These are phyloP conservation scores for Gastrolobium villosum DNA, from an alignment of 306 rosid species.

Conservation along the genomic window DNA sequence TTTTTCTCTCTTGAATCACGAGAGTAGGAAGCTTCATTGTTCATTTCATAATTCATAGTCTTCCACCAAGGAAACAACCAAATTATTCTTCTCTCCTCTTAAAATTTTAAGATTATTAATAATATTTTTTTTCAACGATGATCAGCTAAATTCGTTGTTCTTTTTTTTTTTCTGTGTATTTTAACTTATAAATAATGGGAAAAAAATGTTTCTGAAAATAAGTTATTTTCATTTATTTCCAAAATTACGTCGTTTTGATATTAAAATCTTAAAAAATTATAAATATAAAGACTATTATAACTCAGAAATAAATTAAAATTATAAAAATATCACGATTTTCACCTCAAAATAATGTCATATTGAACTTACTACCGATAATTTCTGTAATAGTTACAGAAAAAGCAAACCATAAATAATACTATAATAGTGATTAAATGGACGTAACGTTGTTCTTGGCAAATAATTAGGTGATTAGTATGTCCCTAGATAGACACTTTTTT, in stretches of 20 bases:
- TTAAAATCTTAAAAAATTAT: no score
- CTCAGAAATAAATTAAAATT: no score
- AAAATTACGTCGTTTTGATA: no score
- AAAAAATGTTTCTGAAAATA: no score
- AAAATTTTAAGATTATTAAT: neutral
- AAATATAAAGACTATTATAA: no score
- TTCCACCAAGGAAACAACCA: neutral
- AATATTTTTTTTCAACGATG: neutral
- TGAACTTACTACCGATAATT: no score
- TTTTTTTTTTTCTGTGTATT: neutral
- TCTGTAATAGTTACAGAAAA: no score
- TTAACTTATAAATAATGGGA: neutral
- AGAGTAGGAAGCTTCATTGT: slow-evolving; percentile 32
- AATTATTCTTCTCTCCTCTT: neutral
- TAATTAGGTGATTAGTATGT: slow-evolving; percentile 37
- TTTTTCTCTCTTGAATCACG: neutral
- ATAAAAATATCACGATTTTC: no score
- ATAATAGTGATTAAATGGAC: neutral
- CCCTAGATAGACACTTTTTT: neutral
- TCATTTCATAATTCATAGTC: slow-evolving; percentile 2
- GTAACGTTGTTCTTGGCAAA: slow-evolving; percentile 13
- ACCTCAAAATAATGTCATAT: no score
- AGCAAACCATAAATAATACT: neutral
- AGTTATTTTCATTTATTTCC: no score
- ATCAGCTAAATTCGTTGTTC: neutral